phyloP scores from a whole-genome alignment of 805 yeast species.

The Saturnispora diversa region DNA sequence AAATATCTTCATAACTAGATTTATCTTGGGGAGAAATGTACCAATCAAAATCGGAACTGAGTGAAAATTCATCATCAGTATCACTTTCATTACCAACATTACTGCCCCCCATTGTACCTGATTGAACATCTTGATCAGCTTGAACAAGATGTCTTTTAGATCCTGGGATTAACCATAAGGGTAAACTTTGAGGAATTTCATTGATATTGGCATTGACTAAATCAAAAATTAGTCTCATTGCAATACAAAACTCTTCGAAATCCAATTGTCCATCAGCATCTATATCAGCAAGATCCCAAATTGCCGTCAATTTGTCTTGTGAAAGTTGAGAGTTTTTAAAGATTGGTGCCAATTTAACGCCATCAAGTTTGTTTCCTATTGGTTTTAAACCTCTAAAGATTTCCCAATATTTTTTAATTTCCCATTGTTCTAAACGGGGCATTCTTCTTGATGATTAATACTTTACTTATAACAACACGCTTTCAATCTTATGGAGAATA shows the following conservation, averaged over 20 bases:
- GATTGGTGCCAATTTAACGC: slow-evolving; percentile 78
- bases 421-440: slow-evolving; percentile 87
- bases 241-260: slow-evolving; percentile 95
- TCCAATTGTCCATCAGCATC: slow-evolving; percentile 89
- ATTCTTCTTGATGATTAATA: too few relatives aligned
- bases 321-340: slow-evolving; percentile 81
- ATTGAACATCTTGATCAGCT: slow-evolving; percentile 62
- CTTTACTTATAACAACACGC: too few relatives aligned
- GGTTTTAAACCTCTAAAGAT: slow-evolving; percentile 89
- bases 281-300: slow-evolving; percentile 91
- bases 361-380: slow-evolving; percentile 65
- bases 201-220: slow-evolving; percentile 60
- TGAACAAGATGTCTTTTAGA: slow-evolving; percentile 78
- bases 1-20: slow-evolving; percentile 67
- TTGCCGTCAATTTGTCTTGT: slow-evolving; percentile 66
- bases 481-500: too few relatives aligned
- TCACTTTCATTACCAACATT: slow-evolving; percentile 31
- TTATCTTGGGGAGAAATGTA: slow-evolving; percentile 88
- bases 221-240: slow-evolving; percentile 93
- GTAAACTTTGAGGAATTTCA: slow-evolving; percentile 63
- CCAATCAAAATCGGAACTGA: slow-evolving; percentile 82
- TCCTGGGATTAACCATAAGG: slow-evolving; percentile 90
- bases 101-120: slow-evolving; percentile 18
- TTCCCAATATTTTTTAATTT: slow-evolving; percentile 96
- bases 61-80: slow-evolving; percentile 57